Conservation (phyloP, 495 filamentous ascomycete genomes). For the Podospora anserina region DNA sequence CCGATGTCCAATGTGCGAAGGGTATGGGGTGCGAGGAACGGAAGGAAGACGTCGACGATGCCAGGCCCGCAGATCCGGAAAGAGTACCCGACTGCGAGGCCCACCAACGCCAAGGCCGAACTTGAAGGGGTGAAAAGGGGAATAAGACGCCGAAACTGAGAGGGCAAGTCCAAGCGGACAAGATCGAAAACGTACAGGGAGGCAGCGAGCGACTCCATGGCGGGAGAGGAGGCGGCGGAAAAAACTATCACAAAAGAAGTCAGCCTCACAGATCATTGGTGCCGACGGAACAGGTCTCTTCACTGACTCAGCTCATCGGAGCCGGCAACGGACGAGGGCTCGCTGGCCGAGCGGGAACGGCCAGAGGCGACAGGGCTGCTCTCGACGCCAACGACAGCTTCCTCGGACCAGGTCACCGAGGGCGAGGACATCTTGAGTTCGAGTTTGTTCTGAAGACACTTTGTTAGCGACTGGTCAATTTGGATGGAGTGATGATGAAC, state of each 20-base stretch:
- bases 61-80: background rate
- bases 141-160: background rate
- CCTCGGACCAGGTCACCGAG: background rate
- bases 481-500: background rate
- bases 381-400: background rate
- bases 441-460: background rate
- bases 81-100: background rate
- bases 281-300: background rate
- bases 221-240: background rate
- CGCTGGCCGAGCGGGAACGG: background rate
- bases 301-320: background rate
- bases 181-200: background rate
- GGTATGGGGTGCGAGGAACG: background rate
- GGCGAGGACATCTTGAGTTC: background rate
- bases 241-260: background rate
- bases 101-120: background rate
- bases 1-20: background rate
- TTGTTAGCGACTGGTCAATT: background rate
- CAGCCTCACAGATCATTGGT: background rate
- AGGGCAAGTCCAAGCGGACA: background rate
- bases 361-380: background rate
- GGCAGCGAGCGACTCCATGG: background rate
- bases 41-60: background rate
- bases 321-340: background rate
- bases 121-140: background rate